Percentiles rank a stretch among this genome's conserved stretches.
These are phyloP conservation scores for Neofusicoccum ribis DNA, from an alignment of 2,329 filamentous ascomycete species.

Conservation along the genomic window DNA sequence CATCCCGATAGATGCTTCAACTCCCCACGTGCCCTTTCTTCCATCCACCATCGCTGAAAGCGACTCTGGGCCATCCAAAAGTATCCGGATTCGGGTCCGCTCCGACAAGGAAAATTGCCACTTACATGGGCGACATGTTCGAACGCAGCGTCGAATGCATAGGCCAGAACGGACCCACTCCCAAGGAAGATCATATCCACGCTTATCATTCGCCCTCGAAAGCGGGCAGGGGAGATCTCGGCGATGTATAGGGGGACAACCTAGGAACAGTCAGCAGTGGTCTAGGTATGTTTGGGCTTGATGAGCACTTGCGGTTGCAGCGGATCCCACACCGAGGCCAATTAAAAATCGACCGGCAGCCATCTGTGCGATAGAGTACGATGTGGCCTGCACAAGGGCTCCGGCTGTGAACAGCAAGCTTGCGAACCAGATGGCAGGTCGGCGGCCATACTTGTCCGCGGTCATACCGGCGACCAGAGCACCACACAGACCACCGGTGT, in stretches of 20 bases:
- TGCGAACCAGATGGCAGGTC: slow-evolving; percentile 29
- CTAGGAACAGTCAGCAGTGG: slow-evolving; percentile 20
- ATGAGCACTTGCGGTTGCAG: slow-evolving; percentile 34
- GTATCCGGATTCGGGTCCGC: no score
- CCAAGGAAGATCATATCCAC: slow-evolving; percentile 40
- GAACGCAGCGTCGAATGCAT: slow-evolving; percentile 35
- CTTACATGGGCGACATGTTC: slow-evolving; percentile 33
- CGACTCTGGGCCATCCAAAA: no score
- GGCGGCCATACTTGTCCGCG: slow-evolving; percentile 36
- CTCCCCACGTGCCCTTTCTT: slow-evolving; percentile 29
- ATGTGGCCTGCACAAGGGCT: slow-evolving; percentile 31
- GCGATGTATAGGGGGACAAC: slow-evolving; percentile 30
- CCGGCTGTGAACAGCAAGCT: slow-evolving; percentile 28
- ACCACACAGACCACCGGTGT: slow-evolving; percentile 40
- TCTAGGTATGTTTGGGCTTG: slow-evolving; percentile 33
- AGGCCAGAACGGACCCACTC: slow-evolving; percentile 35
- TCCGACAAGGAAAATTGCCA: slow-evolving; percentile 39
- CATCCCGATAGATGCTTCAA: slow-evolving; percentile 48
- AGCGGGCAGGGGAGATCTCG: slow-evolving; percentile 29
- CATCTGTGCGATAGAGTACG: slow-evolving; percentile 30
- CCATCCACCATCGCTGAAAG: no score
- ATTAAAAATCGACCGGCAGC: slow-evolving; percentile 31
- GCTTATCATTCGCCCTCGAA: slow-evolving; percentile 41
- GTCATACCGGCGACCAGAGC: slow-evolving; percentile 38
- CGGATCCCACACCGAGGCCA: slow-evolving; percentile 32